Percentiles rank a stretch among this genome's conserved stretches.
These are phyloP conservation scores for Phanerodontia chrysosporium DNA, from an alignment of 768 basidiomycete genomes.

Conservation along the genomic window DNA sequence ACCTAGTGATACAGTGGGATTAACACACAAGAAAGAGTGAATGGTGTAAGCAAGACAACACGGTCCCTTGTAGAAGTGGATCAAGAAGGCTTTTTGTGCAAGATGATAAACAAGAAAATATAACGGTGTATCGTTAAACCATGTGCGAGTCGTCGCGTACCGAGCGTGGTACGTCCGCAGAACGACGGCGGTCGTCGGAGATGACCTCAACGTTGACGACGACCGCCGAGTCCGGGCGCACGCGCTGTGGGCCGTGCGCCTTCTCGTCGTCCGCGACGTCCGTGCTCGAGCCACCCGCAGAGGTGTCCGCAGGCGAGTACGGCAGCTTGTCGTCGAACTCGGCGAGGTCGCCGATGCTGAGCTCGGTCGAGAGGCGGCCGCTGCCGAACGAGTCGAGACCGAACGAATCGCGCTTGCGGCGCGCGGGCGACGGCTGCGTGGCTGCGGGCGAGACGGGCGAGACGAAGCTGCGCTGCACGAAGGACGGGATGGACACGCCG, in stretches of 20 bases:
- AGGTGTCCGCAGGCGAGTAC: slow-evolving; percentile 21
- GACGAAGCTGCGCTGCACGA: slow-evolving; percentile 19
- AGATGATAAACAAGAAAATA: background rate
- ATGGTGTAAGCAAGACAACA: slow-evolving; percentile 7
- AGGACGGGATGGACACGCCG: slow-evolving; percentile 25
- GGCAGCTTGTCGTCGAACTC: slow-evolving; percentile 15
- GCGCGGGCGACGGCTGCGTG: background rate
- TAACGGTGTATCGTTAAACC: background rate
- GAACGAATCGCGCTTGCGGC: slow-evolving; percentile 13
- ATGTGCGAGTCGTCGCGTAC: slow-evolving; percentile 6
- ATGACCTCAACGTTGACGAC: slow-evolving; percentile 5
- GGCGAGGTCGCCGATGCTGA: slow-evolving; percentile 22
- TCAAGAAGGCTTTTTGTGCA: background rate
- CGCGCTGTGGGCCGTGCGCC: background rate
- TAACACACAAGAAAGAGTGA: background rate
- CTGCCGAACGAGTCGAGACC: slow-evolving; percentile 22
- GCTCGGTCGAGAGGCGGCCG: slow-evolving; percentile 25
- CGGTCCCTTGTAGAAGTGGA: background rate
- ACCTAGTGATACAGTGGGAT: slow-evolving; percentile 13
- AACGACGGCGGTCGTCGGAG: background rate
- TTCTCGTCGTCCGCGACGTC: slow-evolving; percentile 16
- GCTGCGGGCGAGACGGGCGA: background rate
- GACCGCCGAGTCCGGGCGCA: slow-evolving; percentile 4
- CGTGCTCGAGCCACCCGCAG: slow-evolving; percentile 19
- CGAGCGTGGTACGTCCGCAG: slow-evolving; percentile 1